A percentile compares a stretch with the other conserved stretches of the same genome.
These are phyloP conservation scores for Pseudodiploospora longispora DNA, from an alignment of 2,329 filamentous ascomycete genomes.

Conservation along the genomic window DNA sequence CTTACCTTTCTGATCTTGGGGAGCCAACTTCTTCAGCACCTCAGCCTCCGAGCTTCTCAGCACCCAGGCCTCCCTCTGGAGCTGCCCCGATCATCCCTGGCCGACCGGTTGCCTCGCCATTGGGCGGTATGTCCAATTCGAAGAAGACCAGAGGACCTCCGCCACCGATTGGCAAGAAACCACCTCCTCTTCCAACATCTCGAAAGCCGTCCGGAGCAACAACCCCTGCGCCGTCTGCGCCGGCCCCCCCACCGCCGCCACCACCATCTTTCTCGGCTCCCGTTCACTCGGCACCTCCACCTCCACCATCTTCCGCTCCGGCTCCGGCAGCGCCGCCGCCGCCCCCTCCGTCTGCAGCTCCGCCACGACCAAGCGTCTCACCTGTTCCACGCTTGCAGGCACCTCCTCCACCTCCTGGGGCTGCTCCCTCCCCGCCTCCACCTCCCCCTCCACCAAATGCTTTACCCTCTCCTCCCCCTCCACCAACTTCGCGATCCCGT, in stretches of 20 bases:
- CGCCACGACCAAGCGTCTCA: constrained; percentile 28
- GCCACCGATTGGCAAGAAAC: constrained; percentile 71
- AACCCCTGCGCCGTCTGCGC: constrained; percentile 24
- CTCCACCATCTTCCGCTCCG: constrained; percentile 36
- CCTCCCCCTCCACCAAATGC: constrained; percentile 24
- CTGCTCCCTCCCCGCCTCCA: constrained; percentile 31
- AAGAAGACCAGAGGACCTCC: constrained; percentile 58
- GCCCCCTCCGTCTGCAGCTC: constrained; percentile 31
- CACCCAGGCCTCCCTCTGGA: constrained; percentile 52
- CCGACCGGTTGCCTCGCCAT: constrained; percentile 35
- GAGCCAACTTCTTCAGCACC: constrained; percentile 20
- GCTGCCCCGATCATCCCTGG: constrained; percentile 53
- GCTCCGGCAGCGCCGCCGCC: constrained; percentile 37
- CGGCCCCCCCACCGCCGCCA: constrained; percentile 27
- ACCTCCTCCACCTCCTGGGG: constrained; percentile 27
- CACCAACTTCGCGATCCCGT: constrained; percentile 18
- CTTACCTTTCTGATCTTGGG: constrained; percentile 74
- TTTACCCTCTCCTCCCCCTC: constrained; percentile 21
- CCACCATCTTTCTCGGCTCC: constrained; percentile 30
- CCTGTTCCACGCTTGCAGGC: constrained; percentile 29
- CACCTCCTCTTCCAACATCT: constrained; percentile 52
- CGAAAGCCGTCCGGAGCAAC: constrained; percentile 45
- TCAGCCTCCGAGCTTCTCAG: constrained; percentile 43
- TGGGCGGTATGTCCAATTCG: constrained; percentile 37
- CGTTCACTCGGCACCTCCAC: constrained; percentile 32